These are phyloP conservation scores for Eucalyptus pauciflora DNA, from an alignment of 345 rosid genomes.

Conservation along the genomic window DNA sequence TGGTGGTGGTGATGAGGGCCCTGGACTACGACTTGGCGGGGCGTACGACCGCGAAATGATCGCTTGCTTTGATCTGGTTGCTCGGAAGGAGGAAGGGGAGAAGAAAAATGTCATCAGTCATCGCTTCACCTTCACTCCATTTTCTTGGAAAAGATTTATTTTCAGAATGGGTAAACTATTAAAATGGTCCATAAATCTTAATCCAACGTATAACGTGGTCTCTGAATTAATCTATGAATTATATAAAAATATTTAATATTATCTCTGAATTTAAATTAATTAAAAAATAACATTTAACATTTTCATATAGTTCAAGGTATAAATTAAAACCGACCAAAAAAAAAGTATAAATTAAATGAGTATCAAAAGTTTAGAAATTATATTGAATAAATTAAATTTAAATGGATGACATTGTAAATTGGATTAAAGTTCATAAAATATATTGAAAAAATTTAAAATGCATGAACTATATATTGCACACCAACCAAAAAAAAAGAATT, in stretches of 20 bases:
- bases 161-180: not conserved
- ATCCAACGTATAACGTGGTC: fast-evolving
- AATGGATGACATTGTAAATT: fast-evolving
- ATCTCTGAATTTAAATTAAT: fast-evolving
- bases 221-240: no score
- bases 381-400: no score
- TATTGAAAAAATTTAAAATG: no score
- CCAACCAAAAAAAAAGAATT: no score
- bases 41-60: not conserved
- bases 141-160: not conserved
- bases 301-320: fast-evolving
- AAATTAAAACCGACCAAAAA: no score
- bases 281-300: no score
- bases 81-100: not conserved
- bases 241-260: no score
- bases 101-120: not conserved
- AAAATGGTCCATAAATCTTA: no score
- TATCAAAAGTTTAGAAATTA: no score
- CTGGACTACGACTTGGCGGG: not conserved
- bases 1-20: not conserved
- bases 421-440: fast-evolving
- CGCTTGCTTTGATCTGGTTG: not conserved
- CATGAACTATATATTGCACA: no score
- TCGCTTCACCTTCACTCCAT: not conserved
- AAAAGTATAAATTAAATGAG: fast-evolving